Base-by-base conservation (phyloP, 2,329 filamentous ascomycete species). In the Dryadomyces sulphureus region DNA sequence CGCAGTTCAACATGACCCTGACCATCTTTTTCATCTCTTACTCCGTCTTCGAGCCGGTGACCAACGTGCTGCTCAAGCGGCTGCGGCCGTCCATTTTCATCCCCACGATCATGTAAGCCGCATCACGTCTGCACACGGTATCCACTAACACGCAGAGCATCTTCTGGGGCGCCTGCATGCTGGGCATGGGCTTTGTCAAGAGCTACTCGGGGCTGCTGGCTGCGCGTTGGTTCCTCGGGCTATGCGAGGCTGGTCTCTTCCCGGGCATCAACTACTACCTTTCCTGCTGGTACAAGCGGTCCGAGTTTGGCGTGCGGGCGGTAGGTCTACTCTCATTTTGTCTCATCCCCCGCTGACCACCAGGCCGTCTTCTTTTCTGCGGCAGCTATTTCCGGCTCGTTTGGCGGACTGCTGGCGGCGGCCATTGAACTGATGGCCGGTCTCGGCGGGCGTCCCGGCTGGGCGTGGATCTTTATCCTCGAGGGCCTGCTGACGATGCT, bases 21-120 rank as follows among this genome's bases (percentile, higher is more conserved):
- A 85, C 83, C 30, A 81, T 93, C 54, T 94, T 94, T 66, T 94
- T 93, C 65, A 70, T 93, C 43, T 87, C 83, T 0, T 94, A 94
- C 59, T 73, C 84, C 2, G 62, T 88, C 30, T 88, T 86, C 51
- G 86, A 92, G 59, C 77, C 79, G 0, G 55, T 88, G 38, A 87
- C 84, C 49, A 93, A 94, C 59, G 67, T 90, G 41, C 62, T 94
- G 21, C 76, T 94, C 49, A 94, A 93, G 64, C 73, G 70, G 17
- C 65, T 85, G 50, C 72, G 78, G 1, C 88, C 88, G 0, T 85
- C 81, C 35, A 64, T 89, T 45, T 94, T 93, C 58, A 77, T 93
- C 46, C 83, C 87, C 2, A 66, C 73, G 27, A 93, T 93, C 57
- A 93, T 94, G 81, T 70, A 5, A 19, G n/a, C 16, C 2, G n/a